These are phyloP conservation scores for Zea mays DNA, from an alignment of 176 grass and related monocot genomes.

Conservation along the genomic window DNA sequence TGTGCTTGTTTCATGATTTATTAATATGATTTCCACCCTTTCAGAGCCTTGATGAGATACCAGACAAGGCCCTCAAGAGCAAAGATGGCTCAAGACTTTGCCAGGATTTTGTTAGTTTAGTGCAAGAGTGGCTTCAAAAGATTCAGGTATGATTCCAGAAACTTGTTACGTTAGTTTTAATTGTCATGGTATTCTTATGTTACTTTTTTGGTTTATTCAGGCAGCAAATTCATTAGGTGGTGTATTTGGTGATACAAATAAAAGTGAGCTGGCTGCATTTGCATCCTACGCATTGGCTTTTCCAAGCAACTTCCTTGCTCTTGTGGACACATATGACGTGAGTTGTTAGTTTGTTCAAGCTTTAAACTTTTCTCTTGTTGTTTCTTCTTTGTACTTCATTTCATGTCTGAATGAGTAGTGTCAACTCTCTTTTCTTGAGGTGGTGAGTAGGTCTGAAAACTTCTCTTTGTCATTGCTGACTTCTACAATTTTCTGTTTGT, in stretches of 20 bases:
- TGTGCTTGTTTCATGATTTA: slow-evolving; percentile 17
- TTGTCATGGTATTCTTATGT: slow-evolving; percentile 31
- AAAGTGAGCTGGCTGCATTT: slow-evolving; percentile 94
- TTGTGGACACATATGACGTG: slow-evolving; percentile 97
- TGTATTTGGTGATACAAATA: slow-evolving; percentile 89
- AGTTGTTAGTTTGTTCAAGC: slow-evolving; percentile 50
- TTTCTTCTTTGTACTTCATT: slow-evolving; percentile 6
- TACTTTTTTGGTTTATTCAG: slow-evolving; percentile 45
- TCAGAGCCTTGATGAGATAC: slow-evolving; percentile 75
- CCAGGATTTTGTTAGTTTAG: slow-evolving; percentile 77
- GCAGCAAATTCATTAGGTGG: slow-evolving; percentile 52
- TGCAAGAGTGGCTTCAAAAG: slow-evolving; percentile 72
- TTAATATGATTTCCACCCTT: slow-evolving; percentile 34
- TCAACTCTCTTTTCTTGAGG: neutral
- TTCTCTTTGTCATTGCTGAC: slow-evolving; percentile 1
- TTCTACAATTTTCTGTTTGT: neutral
- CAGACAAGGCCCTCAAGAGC: slow-evolving; percentile 59
- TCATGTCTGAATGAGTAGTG: slow-evolving; percentile 31
- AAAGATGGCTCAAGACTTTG: slow-evolving; percentile 72
- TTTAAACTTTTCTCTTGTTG: slow-evolving; percentile 17
- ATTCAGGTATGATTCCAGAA: slow-evolving; percentile 60
- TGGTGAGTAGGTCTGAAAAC: neutral
- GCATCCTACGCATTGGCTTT: slow-evolving; percentile 94
- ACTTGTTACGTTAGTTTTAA: slow-evolving; percentile 18
- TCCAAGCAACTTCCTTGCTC: slow-evolving; percentile 86